These are phyloP conservation scores for Anethum foeniculum DNA, from an alignment of 140 eudicot species.

Conservation along the genomic window DNA sequence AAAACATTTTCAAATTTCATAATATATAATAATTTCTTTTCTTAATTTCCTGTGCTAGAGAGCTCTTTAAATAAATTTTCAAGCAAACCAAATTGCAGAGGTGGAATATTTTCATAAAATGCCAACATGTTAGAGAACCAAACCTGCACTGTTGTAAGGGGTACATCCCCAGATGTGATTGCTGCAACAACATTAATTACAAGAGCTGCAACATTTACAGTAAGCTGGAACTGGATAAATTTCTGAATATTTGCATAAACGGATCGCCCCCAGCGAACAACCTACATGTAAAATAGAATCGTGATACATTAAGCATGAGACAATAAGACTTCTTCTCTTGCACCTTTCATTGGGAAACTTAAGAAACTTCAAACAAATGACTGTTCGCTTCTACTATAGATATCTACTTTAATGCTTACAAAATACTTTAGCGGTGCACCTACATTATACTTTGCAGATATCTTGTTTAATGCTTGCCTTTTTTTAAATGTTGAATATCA, in stretches of 20 bases:
- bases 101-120: background rate
- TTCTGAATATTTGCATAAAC: slow-evolving; percentile 95
- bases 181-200: slow-evolving; percentile 93
- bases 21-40: background rate
- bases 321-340: background rate
- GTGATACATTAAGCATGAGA: background rate
- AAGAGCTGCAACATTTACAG: slow-evolving; percentile 92
- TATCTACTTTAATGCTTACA: background rate
- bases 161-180: slow-evolving; percentile 81
- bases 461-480: background rate
- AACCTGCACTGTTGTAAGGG: slow-evolving; percentile 86
- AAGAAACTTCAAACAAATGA: background rate
- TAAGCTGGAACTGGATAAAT: slow-evolving; percentile 96
- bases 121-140: slow-evolving; percentile 13
- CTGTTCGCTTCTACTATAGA: background rate
- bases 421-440: background rate
- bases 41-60: background rate
- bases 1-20: background rate
- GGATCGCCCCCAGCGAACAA: slow-evolving; percentile 97
- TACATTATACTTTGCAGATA: background rate
- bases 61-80: background rate
- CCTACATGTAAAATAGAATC: slow-evolving; percentile 34
- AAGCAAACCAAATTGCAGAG: background rate
- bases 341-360: background rate
- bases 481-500: background rate